Percentiles rank a stretch among this genome's conserved stretches.
Evolutionary conservation across 208 protist species (phyloP).

Genomic region (Wallacemonas sp.): DNA sequence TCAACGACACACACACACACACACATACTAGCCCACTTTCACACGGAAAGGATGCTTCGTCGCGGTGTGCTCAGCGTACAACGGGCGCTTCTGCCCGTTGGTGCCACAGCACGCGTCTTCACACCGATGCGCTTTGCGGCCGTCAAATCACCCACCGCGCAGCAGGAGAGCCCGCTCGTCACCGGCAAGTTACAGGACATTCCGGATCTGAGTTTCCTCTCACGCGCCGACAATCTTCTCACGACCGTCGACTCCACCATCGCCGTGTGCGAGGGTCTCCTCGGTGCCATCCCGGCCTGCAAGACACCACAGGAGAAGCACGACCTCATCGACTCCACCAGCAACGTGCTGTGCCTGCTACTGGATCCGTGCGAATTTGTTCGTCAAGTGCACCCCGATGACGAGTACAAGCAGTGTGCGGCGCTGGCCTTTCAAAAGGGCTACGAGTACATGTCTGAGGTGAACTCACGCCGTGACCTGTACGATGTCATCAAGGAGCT

Average conservation of each 20-base stretch:
- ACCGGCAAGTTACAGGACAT: constrained; percentile 39
- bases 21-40: no score
- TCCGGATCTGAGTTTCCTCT: constrained; percentile 79
- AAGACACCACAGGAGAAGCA: constrained; percentile 78
- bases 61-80: constrained; percentile 11
- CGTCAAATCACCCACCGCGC: background rate
- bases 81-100: no score
- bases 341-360: constrained; percentile 90
- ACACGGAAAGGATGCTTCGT: constrained; percentile 28
- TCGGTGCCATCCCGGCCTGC: constrained; percentile 63
- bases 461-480: constrained; percentile 84
- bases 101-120: background rate
- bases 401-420: constrained; percentile 79
- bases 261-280: constrained; percentile 67
- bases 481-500: constrained; percentile 87
- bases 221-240: constrained; percentile 47
- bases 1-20: constrained; percentile 8
- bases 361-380: constrained; percentile 93
- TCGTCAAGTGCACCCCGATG: constrained; percentile 86
- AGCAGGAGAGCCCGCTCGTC: background rate
- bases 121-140: constrained; percentile 1
- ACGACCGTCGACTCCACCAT: constrained; percentile 75
- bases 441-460: constrained; percentile 90
- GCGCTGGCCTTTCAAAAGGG: constrained; percentile 80
- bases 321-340: constrained; percentile 90